Evolutionary conservation across 257 asterid genomes (phyloP).

Genomic region (Jasminum sambac): DNA sequence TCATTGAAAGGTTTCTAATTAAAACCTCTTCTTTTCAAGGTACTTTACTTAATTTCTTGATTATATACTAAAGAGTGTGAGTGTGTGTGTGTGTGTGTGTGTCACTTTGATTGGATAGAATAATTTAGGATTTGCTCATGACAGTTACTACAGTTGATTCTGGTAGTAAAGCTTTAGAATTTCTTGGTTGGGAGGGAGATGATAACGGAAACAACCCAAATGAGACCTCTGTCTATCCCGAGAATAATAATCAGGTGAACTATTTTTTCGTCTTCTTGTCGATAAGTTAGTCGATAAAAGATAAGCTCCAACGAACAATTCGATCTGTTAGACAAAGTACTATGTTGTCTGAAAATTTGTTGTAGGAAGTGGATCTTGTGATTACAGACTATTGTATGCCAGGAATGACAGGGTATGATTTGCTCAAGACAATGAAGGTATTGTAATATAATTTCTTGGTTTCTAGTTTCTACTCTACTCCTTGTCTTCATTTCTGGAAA

Average conservation of each 20-base stretch:
- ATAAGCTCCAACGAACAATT: neutral
- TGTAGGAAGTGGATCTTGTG: conserved; percentile 44
- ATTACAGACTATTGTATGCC: conserved; percentile 72
- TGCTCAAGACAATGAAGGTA: conserved; percentile 69
- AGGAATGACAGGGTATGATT: conserved; percentile 65
- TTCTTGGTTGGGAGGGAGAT: conserved; percentile 46
- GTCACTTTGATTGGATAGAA: neutral
- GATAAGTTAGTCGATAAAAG: too few species aligned
- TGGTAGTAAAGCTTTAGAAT: conserved; percentile 54
- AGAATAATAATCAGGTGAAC: conserved; percentile 13
- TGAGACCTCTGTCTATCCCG: conserved; percentile 29
- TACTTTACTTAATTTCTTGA: conserved; percentile 9
- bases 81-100: conserved; percentile 7
- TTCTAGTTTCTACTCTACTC: neutral
- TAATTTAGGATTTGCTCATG: conserved; percentile 7
- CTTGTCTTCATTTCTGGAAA: conserved; percentile 1
- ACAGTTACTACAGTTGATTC: conserved; percentile 67
- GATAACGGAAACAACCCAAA: conserved; percentile 25
- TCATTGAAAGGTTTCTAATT: conserved; percentile 58
- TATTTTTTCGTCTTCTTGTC: neutral
- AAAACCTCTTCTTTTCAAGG: conserved; percentile 60
- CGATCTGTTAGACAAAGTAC: neutral
- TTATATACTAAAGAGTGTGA: neutral
- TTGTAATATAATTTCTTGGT: neutral
- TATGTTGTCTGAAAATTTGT: neutral